Evolutionary conservation across 345 rosid species (phyloP).

Genomic region (Alliaria petiolata): DNA sequence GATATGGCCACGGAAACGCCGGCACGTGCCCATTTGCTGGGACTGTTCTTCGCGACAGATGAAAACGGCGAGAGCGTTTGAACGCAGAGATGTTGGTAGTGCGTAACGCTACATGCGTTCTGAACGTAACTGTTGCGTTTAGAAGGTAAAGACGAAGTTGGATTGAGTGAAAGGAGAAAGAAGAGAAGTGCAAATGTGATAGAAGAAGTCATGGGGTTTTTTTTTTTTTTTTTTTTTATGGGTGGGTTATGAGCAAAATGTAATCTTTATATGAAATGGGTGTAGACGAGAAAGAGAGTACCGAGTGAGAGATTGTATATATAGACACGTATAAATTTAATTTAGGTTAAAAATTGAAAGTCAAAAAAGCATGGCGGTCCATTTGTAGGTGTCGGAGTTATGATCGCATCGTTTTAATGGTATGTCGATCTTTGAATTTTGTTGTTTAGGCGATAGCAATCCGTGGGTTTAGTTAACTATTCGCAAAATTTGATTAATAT

Average conservation of each 20-base stretch:
- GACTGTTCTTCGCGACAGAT: conserved; percentile 49
- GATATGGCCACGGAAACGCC: conserved; percentile 70
- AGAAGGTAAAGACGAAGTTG: conserved; percentile 2
- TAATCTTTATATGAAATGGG: not conserved
- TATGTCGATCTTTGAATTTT: not conserved
- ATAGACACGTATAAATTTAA: too few species aligned
- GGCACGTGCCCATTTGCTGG: conserved; percentile 78
- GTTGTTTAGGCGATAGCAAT: not conserved
- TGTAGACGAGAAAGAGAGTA: not conserved
- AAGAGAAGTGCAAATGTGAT: conserved; percentile 20
- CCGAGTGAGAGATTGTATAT: conserved; percentile 1
- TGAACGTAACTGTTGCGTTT: conserved; percentile 35
- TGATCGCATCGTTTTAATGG: conserved; percentile 3
- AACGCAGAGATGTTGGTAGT: conserved; percentile 57
- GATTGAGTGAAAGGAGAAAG: conserved; percentile 25
- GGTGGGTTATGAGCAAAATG: not conserved
- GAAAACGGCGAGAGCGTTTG: conserved; percentile 62
- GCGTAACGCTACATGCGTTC: conserved; percentile 80
- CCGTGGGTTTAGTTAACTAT: conserved; percentile 5
- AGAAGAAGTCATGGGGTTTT: conserved; percentile 20
- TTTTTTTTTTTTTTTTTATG: too few species aligned
- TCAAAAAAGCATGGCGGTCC: conserved; percentile 16
- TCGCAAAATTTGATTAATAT: not conserved
- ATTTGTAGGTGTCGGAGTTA: conserved; percentile 22
- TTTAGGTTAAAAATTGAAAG: not conserved